Conservation (phyloP, 768 basidiomycete species). For the Rhodotorula taiwanensis region DNA sequence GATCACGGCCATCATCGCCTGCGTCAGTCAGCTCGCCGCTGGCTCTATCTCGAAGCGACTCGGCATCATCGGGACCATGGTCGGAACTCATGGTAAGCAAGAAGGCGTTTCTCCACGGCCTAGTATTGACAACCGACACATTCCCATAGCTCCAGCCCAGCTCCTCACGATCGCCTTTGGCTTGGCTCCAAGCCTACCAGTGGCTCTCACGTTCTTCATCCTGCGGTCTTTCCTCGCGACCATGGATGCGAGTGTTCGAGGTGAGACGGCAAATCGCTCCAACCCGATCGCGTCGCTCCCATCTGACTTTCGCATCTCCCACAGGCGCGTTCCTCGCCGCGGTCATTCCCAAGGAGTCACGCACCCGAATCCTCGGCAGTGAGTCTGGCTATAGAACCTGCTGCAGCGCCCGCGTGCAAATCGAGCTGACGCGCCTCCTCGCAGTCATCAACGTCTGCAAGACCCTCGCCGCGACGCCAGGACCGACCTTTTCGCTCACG, state of each 20-base stretch:
- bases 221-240: conserved; percentile 2
- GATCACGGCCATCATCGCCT: conserved; percentile 10
- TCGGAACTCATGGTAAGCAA: conserved; percentile 19
- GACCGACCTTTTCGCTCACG: conserved; percentile 15
- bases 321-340: conserved; percentile 30
- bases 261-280: neutral
- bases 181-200: conserved; percentile 8
- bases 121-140: neutral
- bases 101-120: neutral
- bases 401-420: too few species aligned
- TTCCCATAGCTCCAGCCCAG: conserved; percentile 24
- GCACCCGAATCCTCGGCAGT: conserved; percentile 31
- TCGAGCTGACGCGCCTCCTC: neutral
- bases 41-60: conserved; percentile 7
- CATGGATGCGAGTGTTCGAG: conserved; percentile 28
- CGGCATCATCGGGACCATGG: conserved; percentile 28
- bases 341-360: conserved; percentile 16
- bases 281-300: neutral
- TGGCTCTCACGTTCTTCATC: conserved; percentile 20
- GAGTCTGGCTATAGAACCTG: neutral
- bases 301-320: too few species aligned
- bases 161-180: conserved; percentile 19
- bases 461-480: conserved; percentile 24
- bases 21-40: conserved; percentile 17
- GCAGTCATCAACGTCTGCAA: conserved; percentile 33